A percentile compares a stretch with the other conserved stretches of the same genome.
These are phyloP conservation scores for Schoenoplectus triqueter DNA, from an alignment of 202 grass and related monocot genomes.

Conservation along the genomic window DNA sequence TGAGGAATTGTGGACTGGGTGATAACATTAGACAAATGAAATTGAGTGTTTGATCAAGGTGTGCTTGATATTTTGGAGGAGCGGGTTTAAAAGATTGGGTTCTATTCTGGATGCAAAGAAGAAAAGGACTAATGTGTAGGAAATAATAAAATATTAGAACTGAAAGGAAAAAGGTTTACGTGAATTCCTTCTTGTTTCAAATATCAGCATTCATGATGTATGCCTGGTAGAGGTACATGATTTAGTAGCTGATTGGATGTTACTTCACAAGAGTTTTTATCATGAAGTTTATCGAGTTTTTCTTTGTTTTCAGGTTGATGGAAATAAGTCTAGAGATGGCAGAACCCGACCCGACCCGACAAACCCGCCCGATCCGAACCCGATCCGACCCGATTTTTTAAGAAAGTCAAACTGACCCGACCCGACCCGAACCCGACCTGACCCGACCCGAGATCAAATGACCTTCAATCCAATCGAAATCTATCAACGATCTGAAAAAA, in stretches of 20 bases:
- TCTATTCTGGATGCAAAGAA: not conserved
- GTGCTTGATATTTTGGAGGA: not conserved
- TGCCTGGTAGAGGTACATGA: no score
- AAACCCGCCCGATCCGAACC: no score
- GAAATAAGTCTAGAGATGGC: not conserved
- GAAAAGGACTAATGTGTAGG: not conserved
- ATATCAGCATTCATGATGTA: no score
- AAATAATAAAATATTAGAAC: not conserved
- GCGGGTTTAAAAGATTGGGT: not conserved
- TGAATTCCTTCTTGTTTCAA: not conserved
- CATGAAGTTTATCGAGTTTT: not conserved
- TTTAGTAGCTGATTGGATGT: not conserved
- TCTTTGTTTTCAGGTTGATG: conserved; percentile 24
- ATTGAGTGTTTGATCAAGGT: not conserved
- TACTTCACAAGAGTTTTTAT: not conserved
- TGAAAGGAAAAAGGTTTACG: not conserved
- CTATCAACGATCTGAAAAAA: no score
- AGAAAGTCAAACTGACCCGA: no score
- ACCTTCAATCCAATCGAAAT: no score
- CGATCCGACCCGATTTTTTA: no score
- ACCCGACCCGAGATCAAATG: no score
- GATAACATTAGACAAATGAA: not conserved
- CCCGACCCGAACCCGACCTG: no score
- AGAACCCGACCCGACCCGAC: no score
- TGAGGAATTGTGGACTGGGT: not conserved